Percentiles rank a stretch among this genome's conserved stretches.
These are phyloP conservation scores for Mycothermus thermophilus DNA, from an alignment of 495 filamentous ascomycete genomes.

Conservation along the genomic window DNA sequence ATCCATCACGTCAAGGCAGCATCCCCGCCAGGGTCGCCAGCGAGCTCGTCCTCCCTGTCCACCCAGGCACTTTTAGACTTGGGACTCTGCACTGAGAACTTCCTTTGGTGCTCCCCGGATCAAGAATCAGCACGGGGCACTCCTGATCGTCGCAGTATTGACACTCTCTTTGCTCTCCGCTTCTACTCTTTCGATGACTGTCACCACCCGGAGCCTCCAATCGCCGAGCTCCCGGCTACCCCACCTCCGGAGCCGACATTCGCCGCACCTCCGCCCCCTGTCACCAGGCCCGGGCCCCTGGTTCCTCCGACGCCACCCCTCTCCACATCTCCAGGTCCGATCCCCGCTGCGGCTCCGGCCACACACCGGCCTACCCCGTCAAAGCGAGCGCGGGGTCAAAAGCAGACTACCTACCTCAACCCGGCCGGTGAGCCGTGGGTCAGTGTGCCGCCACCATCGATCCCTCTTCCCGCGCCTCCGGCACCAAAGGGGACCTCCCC, in stretches of 20 bases:
- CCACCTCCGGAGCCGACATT: too few relatives aligned
- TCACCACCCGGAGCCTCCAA: background rate
- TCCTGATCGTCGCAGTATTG: slow-evolving; percentile 4
- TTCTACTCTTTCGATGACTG: slow-evolving; percentile 1
- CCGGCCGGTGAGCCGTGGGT: slow-evolving; percentile 11
- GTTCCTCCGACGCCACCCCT: background rate
- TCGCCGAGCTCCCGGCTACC: slow-evolving; percentile 5
- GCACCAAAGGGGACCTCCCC: background rate
- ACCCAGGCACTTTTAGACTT: slow-evolving; percentile 1
- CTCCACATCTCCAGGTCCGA: background rate
- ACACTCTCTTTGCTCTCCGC: slow-evolving; percentile 7
- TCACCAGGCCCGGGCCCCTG: too few relatives aligned
- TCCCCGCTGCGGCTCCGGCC: background rate
- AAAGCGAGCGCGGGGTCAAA: background rate
- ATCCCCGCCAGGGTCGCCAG: background rate
- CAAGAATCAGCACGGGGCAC: background rate
- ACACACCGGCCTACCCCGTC: background rate
- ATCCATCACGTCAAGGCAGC: slow-evolving; percentile 1
- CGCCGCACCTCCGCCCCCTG: too few relatives aligned
- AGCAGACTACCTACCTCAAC: slow-evolving; percentile 4
- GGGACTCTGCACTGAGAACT: background rate
- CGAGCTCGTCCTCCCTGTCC: slow-evolving; percentile 1
- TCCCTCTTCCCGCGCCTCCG: slow-evolving; percentile 3
- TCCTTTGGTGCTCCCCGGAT: background rate
- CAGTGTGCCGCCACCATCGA: slow-evolving; percentile 5